Percentiles rank a stretch among this genome's conserved stretches.
Evolutionary conservation across 106 monocot genomes (phyloP).

Genomic region (Acorus calamus): DNA sequence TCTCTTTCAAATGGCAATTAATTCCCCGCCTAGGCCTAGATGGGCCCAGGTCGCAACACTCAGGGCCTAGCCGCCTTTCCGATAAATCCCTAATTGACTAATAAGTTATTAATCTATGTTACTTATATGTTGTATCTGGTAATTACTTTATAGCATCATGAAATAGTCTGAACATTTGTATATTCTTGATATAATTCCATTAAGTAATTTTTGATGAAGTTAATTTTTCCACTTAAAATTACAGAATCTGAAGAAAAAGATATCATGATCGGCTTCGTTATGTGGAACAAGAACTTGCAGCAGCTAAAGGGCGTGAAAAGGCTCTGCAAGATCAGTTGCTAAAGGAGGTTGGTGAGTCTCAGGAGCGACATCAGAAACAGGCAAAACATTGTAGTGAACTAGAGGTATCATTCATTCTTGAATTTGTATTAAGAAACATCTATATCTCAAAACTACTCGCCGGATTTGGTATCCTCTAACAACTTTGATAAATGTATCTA

Average conservation of each 20-base stretch:
- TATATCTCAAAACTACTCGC: neutral
- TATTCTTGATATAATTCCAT: too few species aligned
- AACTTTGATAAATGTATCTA: too few species aligned
- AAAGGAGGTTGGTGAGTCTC: slow-evolving; percentile 45
- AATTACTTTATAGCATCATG: too few species aligned
- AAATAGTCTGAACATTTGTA: too few species aligned
- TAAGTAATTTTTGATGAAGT: too few species aligned
- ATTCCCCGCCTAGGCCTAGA: too few species aligned
- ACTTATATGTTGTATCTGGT: too few species aligned
- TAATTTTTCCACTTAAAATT: neutral
- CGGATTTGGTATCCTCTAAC: neutral
- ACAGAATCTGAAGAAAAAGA: slow-evolving; percentile 48
- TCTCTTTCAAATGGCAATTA: too few species aligned
- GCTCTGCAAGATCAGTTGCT: slow-evolving; percentile 42
- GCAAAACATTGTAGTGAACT: slow-evolving; percentile 42
- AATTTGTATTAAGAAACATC: too few species aligned
- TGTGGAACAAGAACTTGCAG: slow-evolving; percentile 54
- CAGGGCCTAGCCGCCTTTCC: too few species aligned
- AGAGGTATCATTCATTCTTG: slow-evolving; percentile 29
- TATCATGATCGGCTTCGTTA: slow-evolving; percentile 21
- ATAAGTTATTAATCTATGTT: neutral
- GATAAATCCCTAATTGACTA: too few species aligned
- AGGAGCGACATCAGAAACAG: slow-evolving; percentile 34
- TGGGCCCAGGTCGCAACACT: too few species aligned
- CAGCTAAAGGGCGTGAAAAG: slow-evolving; percentile 59